Evolutionary conservation across 352 stramenopile species (phyloP).

Genomic region (Pythium pyrilobum): DNA sequence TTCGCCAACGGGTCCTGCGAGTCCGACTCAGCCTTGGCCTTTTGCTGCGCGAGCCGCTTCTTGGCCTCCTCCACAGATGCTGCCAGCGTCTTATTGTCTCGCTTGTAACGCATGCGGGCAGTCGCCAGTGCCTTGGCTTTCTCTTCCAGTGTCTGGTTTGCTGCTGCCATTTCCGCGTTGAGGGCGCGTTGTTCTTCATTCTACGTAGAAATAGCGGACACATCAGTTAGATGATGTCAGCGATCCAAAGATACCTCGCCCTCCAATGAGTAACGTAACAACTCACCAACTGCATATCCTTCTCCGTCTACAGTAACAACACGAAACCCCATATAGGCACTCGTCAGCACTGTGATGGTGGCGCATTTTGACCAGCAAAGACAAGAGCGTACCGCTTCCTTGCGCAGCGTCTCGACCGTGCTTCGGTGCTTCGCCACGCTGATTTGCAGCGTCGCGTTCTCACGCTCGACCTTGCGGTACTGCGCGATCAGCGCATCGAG

Average conservation of each 20-base stretch:
- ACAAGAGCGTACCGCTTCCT: conserved; percentile 66
- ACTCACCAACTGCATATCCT: conserved; percentile 79
- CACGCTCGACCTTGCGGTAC: conserved; percentile 78
- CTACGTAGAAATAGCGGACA: conserved; percentile 20
- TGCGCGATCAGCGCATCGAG: conserved; percentile 69
- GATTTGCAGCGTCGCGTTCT: conserved; percentile 73
- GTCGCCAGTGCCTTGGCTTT: conserved; percentile 84
- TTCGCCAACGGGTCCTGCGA: conserved; percentile 73
- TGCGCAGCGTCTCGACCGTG: conserved; percentile 69
- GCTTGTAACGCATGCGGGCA: conserved; percentile 86
- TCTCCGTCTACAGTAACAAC: conserved; percentile 69
- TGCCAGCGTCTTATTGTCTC: conserved; percentile 79
- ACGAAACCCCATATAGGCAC: too few relatives aligned
- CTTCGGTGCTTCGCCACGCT: conserved; percentile 56
- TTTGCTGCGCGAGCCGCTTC: conserved; percentile 76
- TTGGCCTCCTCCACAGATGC: conserved; percentile 75
- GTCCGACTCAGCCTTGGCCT: conserved; percentile 66
- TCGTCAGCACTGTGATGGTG: too few relatives aligned
- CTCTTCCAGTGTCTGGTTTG: conserved; percentile 82
- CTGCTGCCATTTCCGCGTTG: conserved; percentile 76
- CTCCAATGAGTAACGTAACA: not conserved
- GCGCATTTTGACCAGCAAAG: too few relatives aligned
- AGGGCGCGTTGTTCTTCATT: conserved; percentile 86
- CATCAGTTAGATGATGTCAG: not conserved
- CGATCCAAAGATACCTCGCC: too few relatives aligned